These are phyloP conservation scores for Groenewaldozyma sp. DNA, from an alignment of 1,139 yeast species.

Conservation along the genomic window DNA sequence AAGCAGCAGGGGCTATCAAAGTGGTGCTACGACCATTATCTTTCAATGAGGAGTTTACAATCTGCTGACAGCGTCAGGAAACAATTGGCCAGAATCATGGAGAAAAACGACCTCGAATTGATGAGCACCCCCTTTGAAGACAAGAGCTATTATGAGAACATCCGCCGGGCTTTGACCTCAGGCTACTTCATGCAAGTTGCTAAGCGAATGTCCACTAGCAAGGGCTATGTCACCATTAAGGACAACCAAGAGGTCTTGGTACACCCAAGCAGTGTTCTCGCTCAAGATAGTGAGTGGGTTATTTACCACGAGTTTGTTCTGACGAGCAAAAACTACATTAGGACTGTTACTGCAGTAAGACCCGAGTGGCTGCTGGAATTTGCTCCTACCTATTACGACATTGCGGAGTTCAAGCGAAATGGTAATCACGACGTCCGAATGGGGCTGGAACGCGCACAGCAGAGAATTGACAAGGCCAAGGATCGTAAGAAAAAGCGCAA, in stretches of 20 bases:
- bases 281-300: conserved; percentile 85
- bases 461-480: conserved; percentile 13
- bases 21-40: conserved; percentile 90
- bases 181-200: conserved; percentile 99
- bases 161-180: conserved; percentile 78
- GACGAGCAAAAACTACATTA: conserved; percentile 84
- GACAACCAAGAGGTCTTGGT: conserved; percentile 93
- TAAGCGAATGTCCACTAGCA: conserved; percentile 39
- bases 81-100: conserved; percentile 80
- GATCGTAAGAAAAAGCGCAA: conserved; percentile 4
- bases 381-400: conserved; percentile 77
- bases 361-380: conserved; percentile 87
- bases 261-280: conserved; percentile 87
- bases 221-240: conserved; percentile 74
- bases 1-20: conserved; percentile 33
- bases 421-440: conserved; percentile 63
- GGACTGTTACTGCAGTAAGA: conserved; percentile 86
- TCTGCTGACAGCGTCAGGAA: conserved; percentile 79
- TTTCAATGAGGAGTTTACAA: conserved; percentile 71
- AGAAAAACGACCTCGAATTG: conserved; percentile 63
- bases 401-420: conserved; percentile 57
- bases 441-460: conserved; percentile 60
- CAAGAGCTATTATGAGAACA: conserved; percentile 54
- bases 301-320: conserved; percentile 91
- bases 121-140: conserved; percentile 63